These are phyloP conservation scores for Aspergillus ostianus DNA, from an alignment of 495 filamentous ascomycete genomes.

Conservation along the genomic window DNA sequence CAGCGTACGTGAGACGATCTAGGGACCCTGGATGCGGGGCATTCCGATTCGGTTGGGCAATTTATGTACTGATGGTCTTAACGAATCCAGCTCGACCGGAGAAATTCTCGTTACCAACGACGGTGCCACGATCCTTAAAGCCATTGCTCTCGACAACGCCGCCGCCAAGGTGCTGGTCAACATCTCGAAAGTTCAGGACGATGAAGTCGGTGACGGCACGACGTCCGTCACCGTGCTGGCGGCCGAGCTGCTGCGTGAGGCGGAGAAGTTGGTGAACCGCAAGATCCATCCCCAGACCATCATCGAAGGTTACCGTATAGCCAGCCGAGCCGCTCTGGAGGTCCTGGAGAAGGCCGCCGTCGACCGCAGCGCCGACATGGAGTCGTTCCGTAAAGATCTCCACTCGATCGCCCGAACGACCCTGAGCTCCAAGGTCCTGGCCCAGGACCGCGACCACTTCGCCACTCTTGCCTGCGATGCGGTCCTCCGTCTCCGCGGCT, in stretches of 20 bases:
- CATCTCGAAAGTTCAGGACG: slow-evolving; percentile 98
- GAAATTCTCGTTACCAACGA: slow-evolving; percentile 99
- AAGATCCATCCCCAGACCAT: slow-evolving; percentile 99
- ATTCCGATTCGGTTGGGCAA: slow-evolving; percentile 12
- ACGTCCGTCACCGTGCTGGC: slow-evolving; percentile 89
- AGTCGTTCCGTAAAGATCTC: slow-evolving; percentile 85
- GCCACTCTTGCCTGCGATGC: slow-evolving; percentile 89
- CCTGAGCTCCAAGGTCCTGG: slow-evolving; percentile 93
- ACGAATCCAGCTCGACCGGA: slow-evolving; percentile 71
- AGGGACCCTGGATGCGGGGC: slow-evolving; percentile 16
- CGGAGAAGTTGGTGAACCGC: slow-evolving; percentile 92
- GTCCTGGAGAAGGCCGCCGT: slow-evolving; percentile 82
- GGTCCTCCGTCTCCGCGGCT: slow-evolving; percentile 84
- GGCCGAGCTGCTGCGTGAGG: slow-evolving; percentile 91
- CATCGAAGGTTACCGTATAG: slow-evolving; percentile 98
- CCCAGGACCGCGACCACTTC: slow-evolving; percentile 92
- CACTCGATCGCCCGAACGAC: slow-evolving; percentile 92
- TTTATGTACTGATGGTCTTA: slow-evolving; percentile 15
- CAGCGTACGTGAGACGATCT: slow-evolving; percentile 62
- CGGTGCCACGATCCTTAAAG: slow-evolving; percentile 95
- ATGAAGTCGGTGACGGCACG: slow-evolving; percentile 96
- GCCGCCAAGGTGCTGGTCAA: slow-evolving; percentile 94
- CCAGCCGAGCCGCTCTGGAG: slow-evolving; percentile 78
- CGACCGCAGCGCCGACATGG: slow-evolving; percentile 79
- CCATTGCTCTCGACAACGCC: slow-evolving; percentile 98